These are phyloP conservation scores for Fusarium sublunatum DNA, from an alignment of 2,329 filamentous ascomycete species.

Conservation along the genomic window DNA sequence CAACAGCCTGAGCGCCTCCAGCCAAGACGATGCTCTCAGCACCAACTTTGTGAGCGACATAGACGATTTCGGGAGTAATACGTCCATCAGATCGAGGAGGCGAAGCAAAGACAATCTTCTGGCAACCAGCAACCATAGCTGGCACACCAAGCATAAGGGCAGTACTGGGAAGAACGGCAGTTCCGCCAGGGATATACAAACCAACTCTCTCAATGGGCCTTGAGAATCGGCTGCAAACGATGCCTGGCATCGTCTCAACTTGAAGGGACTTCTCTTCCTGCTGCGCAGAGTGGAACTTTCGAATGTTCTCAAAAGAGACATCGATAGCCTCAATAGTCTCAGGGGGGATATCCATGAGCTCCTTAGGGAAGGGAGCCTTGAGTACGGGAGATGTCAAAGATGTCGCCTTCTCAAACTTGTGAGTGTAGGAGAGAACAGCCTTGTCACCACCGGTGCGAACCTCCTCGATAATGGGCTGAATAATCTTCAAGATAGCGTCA, in stretches of 20 bases:
- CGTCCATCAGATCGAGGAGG: conserved; percentile 90
- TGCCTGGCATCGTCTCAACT: conserved; percentile 98
- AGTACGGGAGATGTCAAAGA: conserved; percentile 90
- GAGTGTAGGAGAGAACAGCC: conserved; percentile 90
- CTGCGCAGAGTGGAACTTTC: conserved; percentile 92
- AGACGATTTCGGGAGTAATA: conserved; percentile 96
- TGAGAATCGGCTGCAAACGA: conserved; percentile 92
- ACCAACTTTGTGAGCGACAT: conserved; percentile 95
- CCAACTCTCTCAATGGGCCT: conserved; percentile 96
- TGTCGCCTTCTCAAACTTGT: conserved; percentile 97
- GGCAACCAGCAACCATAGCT: conserved; percentile 96
- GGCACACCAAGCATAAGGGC: conserved; percentile 98
- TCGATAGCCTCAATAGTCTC: conserved; percentile 96
- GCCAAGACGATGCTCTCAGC: conserved; percentile 96
- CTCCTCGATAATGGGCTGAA: conserved; percentile 90
- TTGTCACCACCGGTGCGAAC: conserved; percentile 86
- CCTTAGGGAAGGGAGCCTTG: conserved; percentile 85
- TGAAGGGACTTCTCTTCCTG: conserved; percentile 82
- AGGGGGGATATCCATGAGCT: conserved; percentile 83
- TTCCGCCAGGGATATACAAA: conserved; percentile 94
- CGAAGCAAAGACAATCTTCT: conserved; percentile 92
- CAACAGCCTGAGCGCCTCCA: conserved; percentile 93
- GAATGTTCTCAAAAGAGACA: conserved; percentile 91
- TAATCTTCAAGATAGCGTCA: conserved; percentile 92
- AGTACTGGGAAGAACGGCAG: conserved; percentile 95